Evolutionary conservation across 163 green algal genomes (phyloP).

Genomic region (Prototheca cutis): DNA sequence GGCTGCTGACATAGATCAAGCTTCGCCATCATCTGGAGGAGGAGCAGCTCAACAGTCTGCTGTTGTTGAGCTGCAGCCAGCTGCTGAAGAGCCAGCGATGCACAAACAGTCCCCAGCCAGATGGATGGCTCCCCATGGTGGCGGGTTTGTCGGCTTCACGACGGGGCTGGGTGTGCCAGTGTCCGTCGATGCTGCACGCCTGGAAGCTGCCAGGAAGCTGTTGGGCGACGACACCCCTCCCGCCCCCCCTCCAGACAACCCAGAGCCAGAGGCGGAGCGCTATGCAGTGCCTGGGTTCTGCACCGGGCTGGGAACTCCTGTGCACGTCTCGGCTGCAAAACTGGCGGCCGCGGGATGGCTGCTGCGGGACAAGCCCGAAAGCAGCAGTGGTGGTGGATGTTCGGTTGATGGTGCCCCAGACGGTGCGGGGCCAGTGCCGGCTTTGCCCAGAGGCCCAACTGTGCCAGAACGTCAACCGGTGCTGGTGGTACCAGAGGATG

Average conservation of each 20-base stretch:
- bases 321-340: background rate
- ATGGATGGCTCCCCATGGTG: too few species aligned
- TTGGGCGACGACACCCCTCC: background rate
- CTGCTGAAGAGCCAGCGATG: too few species aligned
- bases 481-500: too few species aligned
- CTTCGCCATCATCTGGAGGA: too few species aligned
- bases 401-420: background rate
- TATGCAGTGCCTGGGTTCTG: background rate
- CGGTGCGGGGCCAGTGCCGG: background rate
- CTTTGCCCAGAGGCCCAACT: too few species aligned
- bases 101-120: too few species aligned
- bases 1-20: too few species aligned
- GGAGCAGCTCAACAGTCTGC: too few species aligned
- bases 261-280: background rate
- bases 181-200: background rate
- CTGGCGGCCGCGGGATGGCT: background rate
- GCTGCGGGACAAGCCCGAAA: background rate
- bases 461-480: too few species aligned
- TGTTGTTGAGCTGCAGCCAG: too few species aligned
- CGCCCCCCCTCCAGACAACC: background rate
- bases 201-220: background rate
- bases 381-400: too few species aligned
- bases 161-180: background rate
- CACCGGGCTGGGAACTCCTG: background rate
- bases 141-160: background rate